Conservation (phyloP, 2,329 filamentous ascomycete species). For the Cladosporium cucumerinum region DNA sequence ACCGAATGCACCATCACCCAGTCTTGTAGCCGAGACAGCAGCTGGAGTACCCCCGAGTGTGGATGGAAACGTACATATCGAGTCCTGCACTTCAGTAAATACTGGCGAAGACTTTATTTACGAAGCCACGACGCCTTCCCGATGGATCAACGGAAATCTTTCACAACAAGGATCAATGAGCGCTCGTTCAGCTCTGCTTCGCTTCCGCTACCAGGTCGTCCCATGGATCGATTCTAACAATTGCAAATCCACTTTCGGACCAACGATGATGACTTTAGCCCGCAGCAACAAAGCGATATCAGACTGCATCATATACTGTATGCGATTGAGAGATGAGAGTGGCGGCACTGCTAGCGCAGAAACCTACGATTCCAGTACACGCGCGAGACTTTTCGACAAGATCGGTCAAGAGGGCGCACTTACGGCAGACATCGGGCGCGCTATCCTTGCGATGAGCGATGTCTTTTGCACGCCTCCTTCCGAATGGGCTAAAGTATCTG, state of each 20-base stretch:
- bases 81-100: neutral
- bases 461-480: neutral
- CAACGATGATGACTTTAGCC: constrained; percentile 1
- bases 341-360: neutral
- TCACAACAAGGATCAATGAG: neutral
- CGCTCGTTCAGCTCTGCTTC: neutral
- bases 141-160: neutral
- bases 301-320: neutral
- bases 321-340: neutral
- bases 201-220: constrained; percentile 1
- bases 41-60: neutral
- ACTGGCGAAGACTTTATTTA: neutral
- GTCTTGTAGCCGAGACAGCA: too few species aligned
- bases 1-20: neutral
- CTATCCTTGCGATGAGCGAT: neutral
- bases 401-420: neutral
- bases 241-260: neutral
- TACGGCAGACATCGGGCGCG: neutral
- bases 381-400: neutral
- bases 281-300: neutral
- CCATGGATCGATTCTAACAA: neutral
- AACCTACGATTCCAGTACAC: neutral
- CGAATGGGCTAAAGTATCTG: neutral
- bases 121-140: neutral
- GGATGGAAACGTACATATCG: neutral